phyloP scores from a whole-genome alignment of 2,329 filamentous ascomycete species.

The Daldinia sp. region DNA sequence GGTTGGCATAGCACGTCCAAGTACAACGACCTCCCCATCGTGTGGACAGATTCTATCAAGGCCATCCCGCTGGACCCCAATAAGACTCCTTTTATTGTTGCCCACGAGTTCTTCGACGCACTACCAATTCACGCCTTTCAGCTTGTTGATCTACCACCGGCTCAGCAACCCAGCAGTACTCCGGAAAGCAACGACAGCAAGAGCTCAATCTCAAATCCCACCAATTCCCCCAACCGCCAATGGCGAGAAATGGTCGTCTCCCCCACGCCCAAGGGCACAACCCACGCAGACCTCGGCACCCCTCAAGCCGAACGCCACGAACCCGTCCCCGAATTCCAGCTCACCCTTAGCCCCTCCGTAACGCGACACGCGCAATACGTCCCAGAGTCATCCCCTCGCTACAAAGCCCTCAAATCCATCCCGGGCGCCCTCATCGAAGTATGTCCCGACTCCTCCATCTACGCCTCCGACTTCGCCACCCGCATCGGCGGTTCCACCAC shows the following conservation, averaged over 20 bases:
- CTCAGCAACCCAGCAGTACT: conserved; percentile 50
- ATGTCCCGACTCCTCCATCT: conserved; percentile 84
- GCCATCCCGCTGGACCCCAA: conserved; percentile 75
- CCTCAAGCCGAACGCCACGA: conserved; percentile 60
- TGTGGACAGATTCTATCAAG: conserved; percentile 90
- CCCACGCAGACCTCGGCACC: conserved; percentile 62
- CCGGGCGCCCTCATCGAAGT: conserved; percentile 83
- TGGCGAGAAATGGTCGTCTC: conserved; percentile 87
- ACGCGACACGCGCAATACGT: conserved; percentile 88
- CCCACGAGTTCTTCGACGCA: conserved; percentile 98
- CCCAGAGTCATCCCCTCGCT: conserved; percentile 81
- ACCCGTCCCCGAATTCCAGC: conserved; percentile 83
- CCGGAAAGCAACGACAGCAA: conserved; percentile 47
- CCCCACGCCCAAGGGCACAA: conserved; percentile 65
- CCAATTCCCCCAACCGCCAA: conserved; percentile 56
- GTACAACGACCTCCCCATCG: conserved; percentile 75
- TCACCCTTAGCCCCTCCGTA: conserved; percentile 76
- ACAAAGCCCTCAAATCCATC: conserved; percentile 74
- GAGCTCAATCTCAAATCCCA: conserved; percentile 49
- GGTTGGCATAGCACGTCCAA: conserved; percentile 80
- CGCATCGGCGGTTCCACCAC: conserved; percentile 75
- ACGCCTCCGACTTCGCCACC: conserved; percentile 80
- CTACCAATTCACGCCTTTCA: conserved; percentile 96
- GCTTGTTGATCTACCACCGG: conserved; percentile 64
- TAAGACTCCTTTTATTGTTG: conserved; percentile 89